Conservation (phyloP, 306 rosid genomes). For the Herpetospermum pedunculosum region DNA sequence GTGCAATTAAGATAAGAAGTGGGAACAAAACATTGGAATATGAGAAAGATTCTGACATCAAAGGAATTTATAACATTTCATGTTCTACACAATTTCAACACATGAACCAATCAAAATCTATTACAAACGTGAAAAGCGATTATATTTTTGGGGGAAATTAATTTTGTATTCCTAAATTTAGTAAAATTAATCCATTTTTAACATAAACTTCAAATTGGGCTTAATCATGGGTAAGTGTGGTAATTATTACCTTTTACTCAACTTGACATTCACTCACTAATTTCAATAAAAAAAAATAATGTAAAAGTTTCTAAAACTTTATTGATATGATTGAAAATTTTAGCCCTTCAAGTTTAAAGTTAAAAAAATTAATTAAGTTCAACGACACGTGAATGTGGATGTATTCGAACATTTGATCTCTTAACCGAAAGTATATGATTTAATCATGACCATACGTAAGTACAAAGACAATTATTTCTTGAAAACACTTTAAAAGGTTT, state of each 20-base stretch:
- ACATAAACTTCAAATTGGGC: neutral
- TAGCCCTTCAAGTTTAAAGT: too few relatives aligned
- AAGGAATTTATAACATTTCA: neutral
- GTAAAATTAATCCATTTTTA: neutral
- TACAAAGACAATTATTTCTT: too few relatives aligned
- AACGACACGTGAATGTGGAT: too few relatives aligned
- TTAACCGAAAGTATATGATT: too few relatives aligned
- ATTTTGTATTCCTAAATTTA: neutral
- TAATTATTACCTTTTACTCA: neutral
- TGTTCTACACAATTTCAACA: neutral
- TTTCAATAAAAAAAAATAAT: neutral
- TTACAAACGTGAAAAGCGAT: neutral
- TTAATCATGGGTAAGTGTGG: neutral
- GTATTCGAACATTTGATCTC: too few relatives aligned
- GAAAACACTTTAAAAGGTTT: too few relatives aligned
- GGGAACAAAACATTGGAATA: neutral
- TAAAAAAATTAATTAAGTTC: too few relatives aligned
- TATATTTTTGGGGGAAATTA: neutral
- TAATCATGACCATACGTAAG: too few relatives aligned
- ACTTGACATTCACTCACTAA: neutral
- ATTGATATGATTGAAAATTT: too few relatives aligned
- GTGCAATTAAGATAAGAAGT: neutral
- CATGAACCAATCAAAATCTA: neutral
- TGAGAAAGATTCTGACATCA: slow-evolving; percentile 5
- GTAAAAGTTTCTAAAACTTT: too few relatives aligned